Evolutionary conservation across 305 asterid genomes (phyloP).

Genomic region (Petunia hybrid): DNA sequence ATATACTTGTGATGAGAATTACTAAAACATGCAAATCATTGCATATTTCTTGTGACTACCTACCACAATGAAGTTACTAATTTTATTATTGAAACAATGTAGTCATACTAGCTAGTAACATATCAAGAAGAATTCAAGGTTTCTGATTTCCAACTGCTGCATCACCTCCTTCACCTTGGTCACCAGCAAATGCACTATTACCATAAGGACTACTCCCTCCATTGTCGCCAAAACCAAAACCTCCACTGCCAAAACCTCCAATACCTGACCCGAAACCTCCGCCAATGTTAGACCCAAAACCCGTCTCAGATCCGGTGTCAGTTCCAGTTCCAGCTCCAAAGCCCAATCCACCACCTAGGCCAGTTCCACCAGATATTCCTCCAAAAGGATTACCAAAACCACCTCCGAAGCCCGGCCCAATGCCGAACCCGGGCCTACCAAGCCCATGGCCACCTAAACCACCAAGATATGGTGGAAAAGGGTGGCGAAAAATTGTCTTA

Average conservation of each 20-base stretch:
- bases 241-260: slow-evolving; percentile 31
- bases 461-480: slow-evolving; percentile 21
- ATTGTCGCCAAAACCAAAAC: slow-evolving; percentile 15
- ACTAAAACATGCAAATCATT: not conserved
- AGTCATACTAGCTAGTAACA: not conserved
- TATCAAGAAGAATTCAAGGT: not conserved
- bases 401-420: slow-evolving; percentile 10
- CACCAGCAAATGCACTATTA: slow-evolving; percentile 24
- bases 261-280: not conserved
- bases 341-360: too few relatives aligned
- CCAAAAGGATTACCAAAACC: slow-evolving; percentile 21
- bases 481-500: not conserved
- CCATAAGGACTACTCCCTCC: slow-evolving; percentile 9
- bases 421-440: slow-evolving; percentile 31
- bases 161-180: slow-evolving; percentile 17
- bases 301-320: not conserved
- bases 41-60: not conserved
- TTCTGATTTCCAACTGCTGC: not conserved
- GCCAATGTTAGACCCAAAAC: not conserved
- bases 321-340: not conserved
- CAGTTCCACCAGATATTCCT: slow-evolving; percentile 21
- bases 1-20: not conserved
- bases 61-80: too few relatives aligned
- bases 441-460: not conserved
- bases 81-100: not conserved